Evolutionary conservation across 495 filamentous ascomycete species (phyloP).

Genomic region (Daldinia childiae): DNA sequence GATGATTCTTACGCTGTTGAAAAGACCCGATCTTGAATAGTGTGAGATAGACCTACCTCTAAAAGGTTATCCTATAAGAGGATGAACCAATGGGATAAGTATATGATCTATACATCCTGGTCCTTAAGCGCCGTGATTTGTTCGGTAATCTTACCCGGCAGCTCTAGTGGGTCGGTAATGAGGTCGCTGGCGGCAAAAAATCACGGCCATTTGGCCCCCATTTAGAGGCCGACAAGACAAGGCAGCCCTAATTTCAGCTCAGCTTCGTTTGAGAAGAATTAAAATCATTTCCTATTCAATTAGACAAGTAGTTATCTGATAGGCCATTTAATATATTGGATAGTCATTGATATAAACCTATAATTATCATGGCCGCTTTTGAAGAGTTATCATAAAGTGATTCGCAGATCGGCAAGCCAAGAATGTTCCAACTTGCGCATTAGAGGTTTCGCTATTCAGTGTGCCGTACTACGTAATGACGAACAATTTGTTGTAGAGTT

Average conservation of each 20-base stretch:
- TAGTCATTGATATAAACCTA: not conserved
- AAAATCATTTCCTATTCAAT: not conserved
- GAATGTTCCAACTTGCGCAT: not conserved
- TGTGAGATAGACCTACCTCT: slow-evolving; percentile 1
- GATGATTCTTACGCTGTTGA: slow-evolving; percentile 7
- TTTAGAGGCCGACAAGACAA: slow-evolving; percentile 4
- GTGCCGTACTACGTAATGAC: not conserved
- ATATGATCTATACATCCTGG: not conserved
- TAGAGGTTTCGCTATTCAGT: not conserved
- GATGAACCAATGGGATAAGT: slow-evolving; percentile 13
- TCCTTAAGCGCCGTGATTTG: slow-evolving; percentile 43
- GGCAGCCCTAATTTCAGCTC: not conserved
- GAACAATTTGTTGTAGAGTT: not conserved
- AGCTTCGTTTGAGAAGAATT: not conserved
- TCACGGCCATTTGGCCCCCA: slow-evolving; percentile 12
- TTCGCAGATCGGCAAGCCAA: not conserved
- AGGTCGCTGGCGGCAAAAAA: slow-evolving; percentile 37
- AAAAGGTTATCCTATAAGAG: slow-evolving; percentile 12
- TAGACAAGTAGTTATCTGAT: not conserved
- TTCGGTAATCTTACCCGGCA: slow-evolving; percentile 38
- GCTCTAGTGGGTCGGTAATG: slow-evolving; percentile 20
- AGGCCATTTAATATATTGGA: not conserved
- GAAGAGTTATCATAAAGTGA: not conserved
- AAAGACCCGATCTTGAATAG: not conserved
- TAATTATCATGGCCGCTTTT: not conserved